Conservation (phyloP, 2,329 filamentous ascomycete genomes). For the Aureobasidium lini region DNA sequence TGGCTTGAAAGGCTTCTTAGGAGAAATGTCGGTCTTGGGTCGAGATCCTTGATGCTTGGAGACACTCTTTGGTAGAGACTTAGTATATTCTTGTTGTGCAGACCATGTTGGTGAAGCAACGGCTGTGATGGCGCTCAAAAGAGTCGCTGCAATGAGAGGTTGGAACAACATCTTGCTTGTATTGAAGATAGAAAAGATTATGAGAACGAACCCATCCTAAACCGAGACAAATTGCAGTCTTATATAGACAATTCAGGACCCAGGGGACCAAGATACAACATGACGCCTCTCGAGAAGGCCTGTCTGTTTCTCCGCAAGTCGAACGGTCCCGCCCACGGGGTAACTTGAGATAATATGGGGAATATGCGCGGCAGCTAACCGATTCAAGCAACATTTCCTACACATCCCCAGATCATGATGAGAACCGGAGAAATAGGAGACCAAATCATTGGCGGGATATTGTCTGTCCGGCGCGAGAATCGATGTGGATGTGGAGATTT, state of each 20-base stretch:
- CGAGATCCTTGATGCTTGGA: conserved; percentile 22
- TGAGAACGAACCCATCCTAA: neutral
- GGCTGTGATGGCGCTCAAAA: conserved; percentile 18
- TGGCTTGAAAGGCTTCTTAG: conserved; percentile 29
- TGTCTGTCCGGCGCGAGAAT: neutral
- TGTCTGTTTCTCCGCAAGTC: conserved; percentile 10
- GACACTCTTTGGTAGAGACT: conserved; percentile 16
- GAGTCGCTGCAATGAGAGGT: conserved; percentile 8
- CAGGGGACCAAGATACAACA: neutral
- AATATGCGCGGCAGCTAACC: neutral
- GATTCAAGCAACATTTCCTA: neutral
- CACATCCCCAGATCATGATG: neutral
- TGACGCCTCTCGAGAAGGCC: neutral
- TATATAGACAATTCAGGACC: neutral
- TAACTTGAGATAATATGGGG: conserved; percentile 1
- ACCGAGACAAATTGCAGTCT: neutral
- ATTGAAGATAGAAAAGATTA: neutral
- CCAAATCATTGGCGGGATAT: neutral
- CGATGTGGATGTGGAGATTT: conserved; percentile 7
- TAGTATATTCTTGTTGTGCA: conserved; percentile 23
- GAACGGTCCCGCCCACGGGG: neutral
- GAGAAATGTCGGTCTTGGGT: conserved; percentile 28
- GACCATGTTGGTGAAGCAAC: conserved; percentile 22
- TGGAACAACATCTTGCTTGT: conserved; percentile 13
- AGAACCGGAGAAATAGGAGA: neutral